A percentile compares a stretch with the other conserved stretches of the same genome.
Conservation (phyloP, 345 rosid species). For the Citrus sinensis region DVS_A1.0 CM039163.1:48719001-48719500, state of each 20-base stretch:
- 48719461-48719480: background rate
- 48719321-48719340: slow-evolving; percentile 15
- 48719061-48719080: slow-evolving; percentile 71
- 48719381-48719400: background rate
- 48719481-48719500: background rate
- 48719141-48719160: background rate
- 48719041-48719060: slow-evolving; percentile 26
- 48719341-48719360: slow-evolving; percentile 13
- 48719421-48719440: background rate
- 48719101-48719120: background rate
- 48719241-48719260: slow-evolving; percentile 94
- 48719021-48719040: slow-evolving; percentile 30
- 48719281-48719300: slow-evolving; percentile 70
- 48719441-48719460: background rate
- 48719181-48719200: background rate
- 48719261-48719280: slow-evolving; percentile 84
- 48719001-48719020: slow-evolving; percentile 52
- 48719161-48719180: background rate
- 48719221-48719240: slow-evolving; percentile 56
- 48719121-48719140: background rate
- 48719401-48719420: background rate
- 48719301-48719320: slow-evolving; percentile 94
- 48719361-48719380: background rate
- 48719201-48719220: slow-evolving; percentile 1
- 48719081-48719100: slow-evolving; percentile 47